Evolutionary conservation across 2,329 filamentous ascomycete genomes (phyloP).

Genomic region (Exserohilum rostratum): DNA sequence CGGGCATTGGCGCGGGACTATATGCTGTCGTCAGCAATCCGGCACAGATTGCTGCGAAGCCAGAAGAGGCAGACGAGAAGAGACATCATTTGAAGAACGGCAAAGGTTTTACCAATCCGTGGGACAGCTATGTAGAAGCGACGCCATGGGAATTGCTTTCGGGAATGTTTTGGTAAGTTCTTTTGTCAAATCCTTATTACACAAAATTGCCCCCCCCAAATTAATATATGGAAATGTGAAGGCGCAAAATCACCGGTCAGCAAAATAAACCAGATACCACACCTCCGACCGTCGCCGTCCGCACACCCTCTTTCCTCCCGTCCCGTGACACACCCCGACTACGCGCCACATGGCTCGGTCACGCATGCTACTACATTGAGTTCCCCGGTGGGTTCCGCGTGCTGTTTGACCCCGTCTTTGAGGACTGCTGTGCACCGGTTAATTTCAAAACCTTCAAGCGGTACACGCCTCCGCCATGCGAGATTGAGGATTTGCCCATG

Average conservation of each 20-base stretch:
- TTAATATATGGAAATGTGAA: too few relatives aligned
- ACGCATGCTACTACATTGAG: constrained; percentile 92
- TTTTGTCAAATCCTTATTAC: neutral
- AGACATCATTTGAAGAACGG: constrained; percentile 60
- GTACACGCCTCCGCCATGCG: constrained; percentile 77
- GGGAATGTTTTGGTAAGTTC: constrained; percentile 47
- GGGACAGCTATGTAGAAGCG: constrained; percentile 58
- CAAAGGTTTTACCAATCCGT: constrained; percentile 64
- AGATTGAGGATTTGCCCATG: constrained; percentile 76
- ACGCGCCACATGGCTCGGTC: constrained; percentile 91
- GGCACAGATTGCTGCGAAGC: constrained; percentile 47
- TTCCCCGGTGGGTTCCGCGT: constrained; percentile 85
- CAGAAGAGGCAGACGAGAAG: constrained; percentile 54
- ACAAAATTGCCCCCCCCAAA: too few relatives aligned
- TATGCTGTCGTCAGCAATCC: constrained; percentile 52
- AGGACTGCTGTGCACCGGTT: constrained; percentile 82
- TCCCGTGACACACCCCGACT: constrained; percentile 65
- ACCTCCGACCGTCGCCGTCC: constrained; percentile 69
- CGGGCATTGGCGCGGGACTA: constrained; percentile 37
- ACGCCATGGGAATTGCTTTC: constrained; percentile 41
- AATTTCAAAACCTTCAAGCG: constrained; percentile 73
- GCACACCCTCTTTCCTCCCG: constrained; percentile 69
- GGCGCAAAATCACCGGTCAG: constrained; percentile 58
- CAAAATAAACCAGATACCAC: constrained; percentile 65
- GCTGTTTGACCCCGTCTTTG: constrained; percentile 92